These are phyloP conservation scores for Gossypium davidsonii DNA, from an alignment of 441 rosid species.

Conservation along the genomic window DNA sequence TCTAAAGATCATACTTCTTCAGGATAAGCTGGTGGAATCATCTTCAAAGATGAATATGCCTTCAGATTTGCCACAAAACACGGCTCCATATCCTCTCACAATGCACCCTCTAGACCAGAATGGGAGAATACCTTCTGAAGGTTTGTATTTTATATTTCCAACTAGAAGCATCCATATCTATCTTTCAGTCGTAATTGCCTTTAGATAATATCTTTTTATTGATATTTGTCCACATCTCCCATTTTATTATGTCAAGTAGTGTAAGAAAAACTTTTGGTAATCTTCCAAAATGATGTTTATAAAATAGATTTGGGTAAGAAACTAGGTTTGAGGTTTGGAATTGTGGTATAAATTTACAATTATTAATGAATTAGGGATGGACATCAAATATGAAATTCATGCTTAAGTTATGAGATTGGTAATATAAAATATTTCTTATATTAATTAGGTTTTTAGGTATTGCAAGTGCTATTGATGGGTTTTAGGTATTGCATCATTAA, in stretches of 20 bases:
- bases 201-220: neutral
- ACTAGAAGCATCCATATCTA: neutral
- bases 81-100: conserved; percentile 48
- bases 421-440: no score
- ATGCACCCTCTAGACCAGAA: conserved; percentile 37
- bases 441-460: neutral
- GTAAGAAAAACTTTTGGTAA: neutral
- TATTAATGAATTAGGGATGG: neutral
- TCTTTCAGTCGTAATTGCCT: conserved; percentile 4
- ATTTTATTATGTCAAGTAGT: neutral
- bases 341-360: neutral
- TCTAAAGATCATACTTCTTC: conserved; percentile 53
- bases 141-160: conserved; percentile 31
- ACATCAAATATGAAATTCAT: neutral
- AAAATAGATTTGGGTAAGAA: neutral
- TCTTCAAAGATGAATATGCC: conserved; percentile 40
- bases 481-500: neutral
- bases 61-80: conserved; percentile 43
- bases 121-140: conserved; percentile 46
- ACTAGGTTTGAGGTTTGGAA: neutral
- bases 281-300: neutral
- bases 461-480: neutral
- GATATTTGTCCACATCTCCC: neutral
- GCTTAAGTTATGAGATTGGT: neutral
- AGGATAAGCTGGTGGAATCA: conserved; percentile 74